Evolutionary conservation across 2,329 filamentous ascomycete genomes (phyloP).

Genomic region (Rhexocercosporidium sp.): DNA sequence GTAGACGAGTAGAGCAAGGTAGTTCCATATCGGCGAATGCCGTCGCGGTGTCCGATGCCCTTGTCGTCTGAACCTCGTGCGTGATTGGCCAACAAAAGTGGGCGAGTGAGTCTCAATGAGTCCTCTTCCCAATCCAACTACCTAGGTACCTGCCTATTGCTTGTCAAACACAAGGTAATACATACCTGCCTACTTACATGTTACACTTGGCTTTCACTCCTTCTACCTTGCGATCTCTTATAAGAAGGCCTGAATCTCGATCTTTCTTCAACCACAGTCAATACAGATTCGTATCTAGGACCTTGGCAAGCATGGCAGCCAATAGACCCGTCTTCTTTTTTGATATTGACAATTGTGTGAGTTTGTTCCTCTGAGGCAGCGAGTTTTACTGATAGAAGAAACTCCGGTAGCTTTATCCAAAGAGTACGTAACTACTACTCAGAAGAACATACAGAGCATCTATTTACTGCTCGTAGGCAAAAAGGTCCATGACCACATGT

Average conservation of each 20-base stretch:
- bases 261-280: neutral
- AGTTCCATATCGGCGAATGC: neutral
- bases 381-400: neutral
- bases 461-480: conserved; percentile 54
- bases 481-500: conserved; percentile 89
- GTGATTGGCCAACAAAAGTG: conserved; percentile 8
- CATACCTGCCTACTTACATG: neutral
- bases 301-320: conserved; percentile 21
- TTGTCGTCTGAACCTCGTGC: neutral
- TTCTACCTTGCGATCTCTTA: neutral
- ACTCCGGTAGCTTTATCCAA: conserved; percentile 72
- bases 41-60: neutral
- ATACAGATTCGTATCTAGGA: neutral
- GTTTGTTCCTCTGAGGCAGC: conserved; percentile 36
- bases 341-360: conserved; percentile 95
- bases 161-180: neutral
- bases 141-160: neutral
- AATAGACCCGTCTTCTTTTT: conserved; percentile 70
- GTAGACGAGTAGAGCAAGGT: no score
- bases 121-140: neutral
- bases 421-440: conserved; percentile 64
- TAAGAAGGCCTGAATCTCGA: neutral
- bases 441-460: neutral
- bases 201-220: neutral
- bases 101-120: neutral